Percentiles rank a stretch among this genome's conserved stretches.
Evolutionary conservation across 495 filamentous ascomycete genomes (phyloP).

Genomic region (Penicillium bialowiezense): DNA sequence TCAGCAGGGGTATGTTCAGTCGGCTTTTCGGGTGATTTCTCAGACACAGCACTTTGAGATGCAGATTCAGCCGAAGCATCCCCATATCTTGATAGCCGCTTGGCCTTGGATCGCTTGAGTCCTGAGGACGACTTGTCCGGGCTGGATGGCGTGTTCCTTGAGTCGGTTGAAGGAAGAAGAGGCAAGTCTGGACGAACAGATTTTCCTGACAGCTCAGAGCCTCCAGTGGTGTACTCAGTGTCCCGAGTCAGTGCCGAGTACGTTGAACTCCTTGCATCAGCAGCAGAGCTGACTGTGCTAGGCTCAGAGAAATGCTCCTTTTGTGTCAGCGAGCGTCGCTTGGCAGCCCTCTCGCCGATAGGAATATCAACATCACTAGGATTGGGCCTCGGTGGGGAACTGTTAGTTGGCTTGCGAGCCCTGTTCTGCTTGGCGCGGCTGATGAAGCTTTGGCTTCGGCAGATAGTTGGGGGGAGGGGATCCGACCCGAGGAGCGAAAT

Average conservation of each 20-base stretch:
- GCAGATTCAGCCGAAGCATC: conserved; percentile 33
- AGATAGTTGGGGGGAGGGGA: conserved; percentile 69
- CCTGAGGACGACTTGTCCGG: conserved; percentile 31
- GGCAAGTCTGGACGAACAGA: conserved; percentile 19
- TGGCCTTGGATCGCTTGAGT: conserved; percentile 56
- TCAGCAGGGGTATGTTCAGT: neutral
- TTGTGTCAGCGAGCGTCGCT: conserved; percentile 32
- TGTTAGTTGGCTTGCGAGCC: conserved; percentile 28
- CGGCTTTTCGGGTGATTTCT: conserved; percentile 4
- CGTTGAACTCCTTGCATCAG: conserved; percentile 30
- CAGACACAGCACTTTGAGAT: conserved; percentile 17
- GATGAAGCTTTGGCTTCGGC: conserved; percentile 50
- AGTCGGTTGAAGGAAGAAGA: conserved; percentile 27
- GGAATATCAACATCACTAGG: conserved; percentile 63
- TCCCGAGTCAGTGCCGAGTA: conserved; percentile 36
- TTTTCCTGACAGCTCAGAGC: conserved; percentile 24
- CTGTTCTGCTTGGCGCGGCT: conserved; percentile 40
- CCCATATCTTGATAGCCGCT: conserved; percentile 44
- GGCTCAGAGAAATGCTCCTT: conserved; percentile 38
- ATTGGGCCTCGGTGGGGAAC: conserved; percentile 42
- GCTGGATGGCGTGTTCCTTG: conserved; percentile 9
- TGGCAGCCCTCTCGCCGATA: conserved; percentile 63
- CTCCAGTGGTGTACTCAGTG: conserved; percentile 34
- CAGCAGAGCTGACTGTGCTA: conserved; percentile 34
- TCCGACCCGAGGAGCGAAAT: conserved; percentile 72